Conservation (phyloP, 2,329 filamentous ascomycete species). For the Akanthomyces dipterigenus region DNA sequence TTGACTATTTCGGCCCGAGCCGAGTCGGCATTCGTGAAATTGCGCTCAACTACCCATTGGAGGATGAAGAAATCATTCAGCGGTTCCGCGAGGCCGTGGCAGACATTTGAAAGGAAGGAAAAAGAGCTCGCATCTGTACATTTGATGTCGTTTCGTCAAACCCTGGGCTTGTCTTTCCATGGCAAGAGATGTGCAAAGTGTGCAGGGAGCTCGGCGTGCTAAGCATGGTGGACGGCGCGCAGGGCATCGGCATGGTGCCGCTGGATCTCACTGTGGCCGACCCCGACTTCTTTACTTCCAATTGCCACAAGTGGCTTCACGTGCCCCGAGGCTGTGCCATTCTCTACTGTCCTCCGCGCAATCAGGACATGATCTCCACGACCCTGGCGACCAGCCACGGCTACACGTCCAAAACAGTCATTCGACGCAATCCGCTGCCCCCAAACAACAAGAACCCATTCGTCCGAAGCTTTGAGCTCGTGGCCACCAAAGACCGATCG, state of each 20-base stretch:
- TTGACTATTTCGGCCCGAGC: conserved; percentile 52
- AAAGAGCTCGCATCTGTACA: conserved; percentile 55
- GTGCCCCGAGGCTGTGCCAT: conserved; percentile 74
- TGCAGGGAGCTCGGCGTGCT: conserved; percentile 64
- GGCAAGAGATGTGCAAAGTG: conserved; percentile 55
- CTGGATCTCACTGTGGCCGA: conserved; percentile 61
- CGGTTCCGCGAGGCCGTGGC: conserved; percentile 55
- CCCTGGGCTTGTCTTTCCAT: conserved; percentile 76
- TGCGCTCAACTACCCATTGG: conserved; percentile 58
- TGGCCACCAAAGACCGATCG: conserved; percentile 67
- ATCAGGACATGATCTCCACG: conserved; percentile 68
- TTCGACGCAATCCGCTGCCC: conserved; percentile 35
- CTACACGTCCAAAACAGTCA: conserved; percentile 45
- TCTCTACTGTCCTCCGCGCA: conserved; percentile 69
- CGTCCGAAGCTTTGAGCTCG: conserved; percentile 65
- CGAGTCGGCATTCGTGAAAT: conserved; percentile 46
- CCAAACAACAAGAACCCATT: conserved; percentile 49
- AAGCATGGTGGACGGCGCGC: conserved; percentile 76
- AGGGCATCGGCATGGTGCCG: conserved; percentile 72
- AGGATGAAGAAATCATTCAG: conserved; percentile 58
- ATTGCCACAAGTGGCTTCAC: conserved; percentile 88
- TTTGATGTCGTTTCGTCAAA: conserved; percentile 77
- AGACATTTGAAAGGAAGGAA: conserved; percentile 45
- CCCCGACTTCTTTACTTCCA: conserved; percentile 81
- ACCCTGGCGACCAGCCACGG: conserved; percentile 77